Conservation (phyloP, 495 filamentous ascomycete species). For the Xylaria acuta region DNA sequence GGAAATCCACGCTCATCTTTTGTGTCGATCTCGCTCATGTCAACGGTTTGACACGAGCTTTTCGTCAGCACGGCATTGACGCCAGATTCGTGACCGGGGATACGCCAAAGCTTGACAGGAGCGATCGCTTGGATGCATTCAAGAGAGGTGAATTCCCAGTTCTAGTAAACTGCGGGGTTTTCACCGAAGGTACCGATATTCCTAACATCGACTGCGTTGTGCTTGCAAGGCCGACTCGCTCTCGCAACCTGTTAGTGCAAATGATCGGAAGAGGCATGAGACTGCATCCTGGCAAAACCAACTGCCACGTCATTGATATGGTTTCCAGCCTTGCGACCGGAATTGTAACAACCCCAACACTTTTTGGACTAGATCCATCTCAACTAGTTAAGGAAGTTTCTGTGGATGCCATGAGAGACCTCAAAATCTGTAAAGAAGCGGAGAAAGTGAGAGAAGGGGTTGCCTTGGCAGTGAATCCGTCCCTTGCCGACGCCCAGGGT, state of each 20-base stretch:
- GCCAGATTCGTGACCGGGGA: conserved; percentile 81
- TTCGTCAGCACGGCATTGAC: conserved; percentile 79
- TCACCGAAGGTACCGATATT: conserved; percentile 96
- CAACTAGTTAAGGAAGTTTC: conserved; percentile 71
- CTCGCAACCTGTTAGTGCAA: conserved; percentile 88
- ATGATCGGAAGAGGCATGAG: conserved; percentile 98
- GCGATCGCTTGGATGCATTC: conserved; percentile 75
- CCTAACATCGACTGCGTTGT: conserved; percentile 96
- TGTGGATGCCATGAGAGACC: conserved; percentile 60
- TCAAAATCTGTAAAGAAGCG: conserved; percentile 53
- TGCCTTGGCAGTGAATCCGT: conserved; percentile 11
- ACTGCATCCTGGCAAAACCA: conserved; percentile 75
- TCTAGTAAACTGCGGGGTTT: conserved; percentile 93
- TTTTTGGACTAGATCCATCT: conserved; percentile 92
- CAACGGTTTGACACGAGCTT: conserved; percentile 69
- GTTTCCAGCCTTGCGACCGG: conserved; percentile 81
- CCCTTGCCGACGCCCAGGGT: neutral
- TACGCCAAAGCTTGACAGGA: conserved; percentile 69
- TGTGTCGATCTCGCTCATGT: conserved; percentile 91
- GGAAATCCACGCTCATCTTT: conserved; percentile 90
- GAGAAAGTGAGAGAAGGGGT: conserved; percentile 41
- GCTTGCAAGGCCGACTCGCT: conserved; percentile 86
- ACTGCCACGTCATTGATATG: conserved; percentile 98
- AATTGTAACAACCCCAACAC: conserved; percentile 85
- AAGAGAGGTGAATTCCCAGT: conserved; percentile 79